Base-by-base conservation (phyloP, 2,329 filamentous ascomycete genomes). In the Aspergillus phoenicis region DNA sequence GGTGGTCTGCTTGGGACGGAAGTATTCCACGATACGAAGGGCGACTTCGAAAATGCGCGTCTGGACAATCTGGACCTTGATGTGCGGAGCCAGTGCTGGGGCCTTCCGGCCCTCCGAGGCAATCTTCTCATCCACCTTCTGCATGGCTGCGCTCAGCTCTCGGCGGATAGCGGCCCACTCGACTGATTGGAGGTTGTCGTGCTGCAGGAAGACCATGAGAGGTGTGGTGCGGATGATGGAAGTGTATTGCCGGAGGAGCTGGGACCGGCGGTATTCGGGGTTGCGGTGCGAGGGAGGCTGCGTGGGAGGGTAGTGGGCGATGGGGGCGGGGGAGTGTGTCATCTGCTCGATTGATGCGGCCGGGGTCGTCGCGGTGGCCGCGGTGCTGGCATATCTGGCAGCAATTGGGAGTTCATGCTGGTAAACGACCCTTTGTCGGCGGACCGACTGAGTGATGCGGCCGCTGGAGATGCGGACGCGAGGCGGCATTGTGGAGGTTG, bases 271-370 rank as follows among this genome's bases (percentile, higher is more conserved):
- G 71, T 89, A 89, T 74, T 96, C 90, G 51, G 93, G 86, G 20
- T 89, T 90, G 74, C 94, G 91, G 75, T 96, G 90, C 58, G 91
- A 96, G 4, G 91, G 92, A 2, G 93, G 94, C 77, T 97, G 93
- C 1, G 87, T 89, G 0, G 87, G 73, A 56, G 85, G 83, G 67
- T 82, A 84, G 70, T 80, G 80, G 33, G 80, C 72, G 22, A 86
- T 78, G 33, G 82, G 78, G 6, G 78, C 71, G 57, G 73, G 68
- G 1, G 80, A 78, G 33, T 60, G 72, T 49, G 76, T 75, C 63
- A 81, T 82, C 66, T 83, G 82, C 26, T 82, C 76, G 58, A 83
- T 77, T 51, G 85, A 76, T 10, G 84, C 77, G 36, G 84, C 81
- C 52, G 85, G 82, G 15, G 83, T 83, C 60, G 81, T 77, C 59